Evolutionary conservation across 163 green algal genomes (phyloP), one percentile per base, ranked within the genome.

Genomic region (Prototheca cutis): DNA sequence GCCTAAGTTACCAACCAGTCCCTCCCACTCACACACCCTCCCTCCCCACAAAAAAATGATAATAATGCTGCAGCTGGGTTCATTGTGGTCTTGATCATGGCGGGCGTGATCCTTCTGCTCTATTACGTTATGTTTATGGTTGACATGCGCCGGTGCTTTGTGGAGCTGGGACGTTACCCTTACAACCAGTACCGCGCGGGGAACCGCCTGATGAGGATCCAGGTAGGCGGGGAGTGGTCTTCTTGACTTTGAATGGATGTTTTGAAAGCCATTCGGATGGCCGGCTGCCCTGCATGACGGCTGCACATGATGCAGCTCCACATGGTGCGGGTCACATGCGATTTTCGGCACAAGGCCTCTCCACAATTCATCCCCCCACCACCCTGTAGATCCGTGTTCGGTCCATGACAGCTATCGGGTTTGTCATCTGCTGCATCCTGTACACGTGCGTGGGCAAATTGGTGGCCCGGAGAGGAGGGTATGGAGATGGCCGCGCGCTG

Each of bases 171-270:
- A 10, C 36, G 36, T 15, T 45, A 21, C 36, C 17, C 55, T 18
- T 72, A 72, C 45, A 63, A 36, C 25, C 6, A 19, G 2, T 63
- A 58, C 24, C 58, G 65, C 47, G 65, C 66, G 34, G 65, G 42
- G 27, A 72, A 72, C 47, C 34, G 65, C n/a, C 7, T 65, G 33
- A 19, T 65, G n/a, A 21, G 58, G 31, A 24, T 65, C 17, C 58
- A 65, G 42, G 53, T 25, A 1, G 2, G 53, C 13, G 23, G 25
- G 49, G 36, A n/a, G n/a, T n/a, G n/a, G n/a, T n/a, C n/a, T n/a
- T n/a, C n/a, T n/a, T n/a, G n/a, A n/a, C n/a, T n/a, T n/a, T n/a
- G n/a, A n/a, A n/a, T n/a, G n/a, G n/a, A n/a, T n/a, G n/a, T n/a
- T n/a, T n/a, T n/a, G n/a, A n/a, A n/a, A n/a, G n/a, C n/a, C n/a